Percentiles rank a stretch among this genome's conserved stretches.
phyloP scores from a whole-genome alignment of 192 early-diverging fungal genomes.

The Mortierella alpina region DNA sequence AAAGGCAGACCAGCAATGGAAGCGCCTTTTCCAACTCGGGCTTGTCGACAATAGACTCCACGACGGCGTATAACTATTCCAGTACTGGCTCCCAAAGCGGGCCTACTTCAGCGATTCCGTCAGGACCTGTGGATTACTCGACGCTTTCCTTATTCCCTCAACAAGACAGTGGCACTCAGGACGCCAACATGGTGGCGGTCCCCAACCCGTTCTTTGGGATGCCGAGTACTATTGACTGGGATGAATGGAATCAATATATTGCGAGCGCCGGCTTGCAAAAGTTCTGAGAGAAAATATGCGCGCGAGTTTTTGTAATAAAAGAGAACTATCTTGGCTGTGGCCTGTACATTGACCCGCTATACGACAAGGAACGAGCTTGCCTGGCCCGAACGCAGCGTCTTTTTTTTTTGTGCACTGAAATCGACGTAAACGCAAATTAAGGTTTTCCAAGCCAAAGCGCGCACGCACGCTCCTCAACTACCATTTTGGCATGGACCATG shows the following conservation, averaged over 20 bases:
- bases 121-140: constrained; percentile 14
- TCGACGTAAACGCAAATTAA: too few relatives aligned
- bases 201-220: constrained; percentile 53
- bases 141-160: constrained; percentile 29
- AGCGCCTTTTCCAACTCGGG: background rate
- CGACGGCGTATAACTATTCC: background rate
- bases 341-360: too few relatives aligned
- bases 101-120: constrained; percentile 1
- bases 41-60: constrained; percentile 1
- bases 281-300: constrained; percentile 1
- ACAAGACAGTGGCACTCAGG: constrained; percentile 1
- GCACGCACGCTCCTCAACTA: too few relatives aligned
- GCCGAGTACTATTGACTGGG: constrained; percentile 51
- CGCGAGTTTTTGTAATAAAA: background rate
- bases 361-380: too few relatives aligned
- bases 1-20: background rate
- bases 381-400: too few relatives aligned
- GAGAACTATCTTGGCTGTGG: too few relatives aligned
- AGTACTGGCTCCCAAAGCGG: background rate
- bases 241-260: constrained; percentile 52
- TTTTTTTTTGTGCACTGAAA: too few relatives aligned
- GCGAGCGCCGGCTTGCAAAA: constrained; percentile 39
- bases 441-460: too few relatives aligned
- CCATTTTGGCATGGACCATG: too few relatives aligned
- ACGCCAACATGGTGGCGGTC: constrained; percentile 25